Conservation (phyloP, 495 filamentous ascomycete species). For the Melanomma pulvis-pyrius region DNA sequence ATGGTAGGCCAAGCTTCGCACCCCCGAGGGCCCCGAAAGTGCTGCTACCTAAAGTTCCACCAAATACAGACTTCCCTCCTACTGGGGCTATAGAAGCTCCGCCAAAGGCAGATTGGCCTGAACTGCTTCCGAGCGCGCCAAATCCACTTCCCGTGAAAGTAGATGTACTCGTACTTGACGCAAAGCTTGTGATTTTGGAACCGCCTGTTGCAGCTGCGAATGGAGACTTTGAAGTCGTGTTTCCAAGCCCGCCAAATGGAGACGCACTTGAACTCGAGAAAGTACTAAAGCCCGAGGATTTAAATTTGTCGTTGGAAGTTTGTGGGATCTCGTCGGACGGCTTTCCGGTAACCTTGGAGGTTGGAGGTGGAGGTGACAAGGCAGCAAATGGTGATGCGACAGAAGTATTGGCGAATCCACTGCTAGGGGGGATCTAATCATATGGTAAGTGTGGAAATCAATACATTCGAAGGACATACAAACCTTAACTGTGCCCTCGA, state of each 20-base stretch:
- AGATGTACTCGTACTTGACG: constrained; percentile 4
- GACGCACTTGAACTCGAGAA: constrained; percentile 55
- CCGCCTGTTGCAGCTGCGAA: constrained; percentile 26
- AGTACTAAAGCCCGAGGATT: constrained; percentile 41
- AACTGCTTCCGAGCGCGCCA: constrained; percentile 13
- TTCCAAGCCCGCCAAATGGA: constrained; percentile 56
- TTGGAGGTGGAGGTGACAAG: constrained; percentile 41
- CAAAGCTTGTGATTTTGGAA: constrained; percentile 25
- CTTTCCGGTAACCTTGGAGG: constrained; percentile 1
- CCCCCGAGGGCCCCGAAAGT: constrained; percentile 55
- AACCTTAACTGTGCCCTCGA: constrained; percentile 31
- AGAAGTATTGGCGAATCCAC: constrained; percentile 59
- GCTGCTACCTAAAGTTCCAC: constrained; percentile 49
- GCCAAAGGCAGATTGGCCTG: constrained; percentile 32
- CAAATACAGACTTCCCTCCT: constrained; percentile 46
- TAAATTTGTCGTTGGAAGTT: constrained; percentile 32
- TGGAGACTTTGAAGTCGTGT: constrained; percentile 43
- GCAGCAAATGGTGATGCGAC: constrained; percentile 55
- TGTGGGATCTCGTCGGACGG: constrained; percentile 4
- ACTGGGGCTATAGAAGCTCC: constrained; percentile 13
- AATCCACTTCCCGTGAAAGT: constrained; percentile 23
- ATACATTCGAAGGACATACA: not conserved
- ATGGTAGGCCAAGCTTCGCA: constrained; percentile 50
- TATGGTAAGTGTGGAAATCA: not conserved
- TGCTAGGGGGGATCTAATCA: constrained; percentile 49